A percentile compares a stretch with the other conserved stretches of the same genome.
These are phyloP conservation scores for Penicillium sp. DNA, from an alignment of 2,329 filamentous ascomycete genomes.

Conservation along the genomic window DNA sequence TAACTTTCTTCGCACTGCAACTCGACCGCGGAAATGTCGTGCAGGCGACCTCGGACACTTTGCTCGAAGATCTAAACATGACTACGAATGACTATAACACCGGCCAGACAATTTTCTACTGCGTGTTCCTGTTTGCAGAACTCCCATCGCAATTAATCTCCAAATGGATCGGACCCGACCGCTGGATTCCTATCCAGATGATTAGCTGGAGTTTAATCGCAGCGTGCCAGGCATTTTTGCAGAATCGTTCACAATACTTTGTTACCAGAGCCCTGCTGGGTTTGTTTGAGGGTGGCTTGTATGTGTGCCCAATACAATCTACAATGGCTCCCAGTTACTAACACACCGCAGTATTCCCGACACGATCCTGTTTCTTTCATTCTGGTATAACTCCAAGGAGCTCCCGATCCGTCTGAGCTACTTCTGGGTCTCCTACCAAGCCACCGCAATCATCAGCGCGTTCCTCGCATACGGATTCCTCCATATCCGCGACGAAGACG, in stretches of 20 bases:
- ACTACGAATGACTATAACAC: constrained; percentile 44
- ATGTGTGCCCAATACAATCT: constrained; percentile 43
- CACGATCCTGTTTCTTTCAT: constrained; percentile 56
- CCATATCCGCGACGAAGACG: constrained; percentile 35
- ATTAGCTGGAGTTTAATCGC: constrained; percentile 52
- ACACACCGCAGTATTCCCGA: constrained; percentile 35
- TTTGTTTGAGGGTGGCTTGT: constrained; percentile 52
- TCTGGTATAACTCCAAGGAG: constrained; percentile 69
- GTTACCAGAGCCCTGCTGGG: constrained; percentile 45
- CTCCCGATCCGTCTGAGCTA: constrained; percentile 60
- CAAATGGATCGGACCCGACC: constrained; percentile 54
- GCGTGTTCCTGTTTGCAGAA: constrained; percentile 45
- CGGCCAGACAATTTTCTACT: constrained; percentile 38
- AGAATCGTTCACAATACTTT: constrained; percentile 41
- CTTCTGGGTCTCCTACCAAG: constrained; percentile 63
- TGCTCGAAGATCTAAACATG: constrained; percentile 50
- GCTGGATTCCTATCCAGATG: constrained; percentile 57
- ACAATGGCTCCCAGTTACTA: neutral
- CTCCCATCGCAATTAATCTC: constrained; percentile 57
- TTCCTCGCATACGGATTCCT: constrained; percentile 45
- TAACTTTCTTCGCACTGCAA: constrained; percentile 61
- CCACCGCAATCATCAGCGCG: constrained; percentile 43
- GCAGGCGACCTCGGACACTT: constrained; percentile 57
- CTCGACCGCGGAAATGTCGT: constrained; percentile 58
- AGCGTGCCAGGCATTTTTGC: constrained; percentile 47